These are phyloP conservation scores for Saturnispora saitoi DNA, from an alignment of 805 yeast genomes.

Conservation along the genomic window DNA sequence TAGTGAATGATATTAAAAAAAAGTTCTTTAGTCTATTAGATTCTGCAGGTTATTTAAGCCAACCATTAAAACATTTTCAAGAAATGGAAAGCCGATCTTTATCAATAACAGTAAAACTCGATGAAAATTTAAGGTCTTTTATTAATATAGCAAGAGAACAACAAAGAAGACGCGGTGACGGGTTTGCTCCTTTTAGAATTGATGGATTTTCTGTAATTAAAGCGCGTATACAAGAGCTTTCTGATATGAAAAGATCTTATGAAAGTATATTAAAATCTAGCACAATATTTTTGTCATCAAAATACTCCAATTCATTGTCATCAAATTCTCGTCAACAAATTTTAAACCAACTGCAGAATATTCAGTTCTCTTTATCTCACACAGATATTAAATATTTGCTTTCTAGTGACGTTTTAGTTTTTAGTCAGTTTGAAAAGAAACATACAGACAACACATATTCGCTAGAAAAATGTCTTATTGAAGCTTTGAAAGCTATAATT, in stretches of 20 bases:
- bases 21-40: slow-evolving; percentile 34
- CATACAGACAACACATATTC: not conserved
- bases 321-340: not conserved
- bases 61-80: not conserved
- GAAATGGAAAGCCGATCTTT: slow-evolving; percentile 31
- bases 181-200: slow-evolving; percentile 56
- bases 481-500: slow-evolving; percentile 1
- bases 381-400: not conserved
- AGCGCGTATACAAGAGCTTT: not conserved
- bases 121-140: slow-evolving; percentile 53
- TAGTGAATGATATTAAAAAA: slow-evolving; percentile 47
- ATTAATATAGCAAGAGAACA: slow-evolving; percentile 64
- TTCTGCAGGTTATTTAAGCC: slow-evolving; percentile 33
- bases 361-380: not conserved
- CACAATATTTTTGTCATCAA: not conserved
- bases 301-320: not conserved
- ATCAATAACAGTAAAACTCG: slow-evolving; percentile 34
- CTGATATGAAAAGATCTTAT: slow-evolving; percentile 1
- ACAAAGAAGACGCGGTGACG: slow-evolving; percentile 63
- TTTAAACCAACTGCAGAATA: not conserved
- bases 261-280: not conserved
- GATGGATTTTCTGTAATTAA: slow-evolving; percentile 28
- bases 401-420: not conserved
- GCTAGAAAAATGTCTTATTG: not conserved
- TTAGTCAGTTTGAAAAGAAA: not conserved